A percentile compares a stretch with the other conserved stretches of the same genome.
Conservation (phyloP, 345 rosid species). For the Lepidium sativum region DNA sequence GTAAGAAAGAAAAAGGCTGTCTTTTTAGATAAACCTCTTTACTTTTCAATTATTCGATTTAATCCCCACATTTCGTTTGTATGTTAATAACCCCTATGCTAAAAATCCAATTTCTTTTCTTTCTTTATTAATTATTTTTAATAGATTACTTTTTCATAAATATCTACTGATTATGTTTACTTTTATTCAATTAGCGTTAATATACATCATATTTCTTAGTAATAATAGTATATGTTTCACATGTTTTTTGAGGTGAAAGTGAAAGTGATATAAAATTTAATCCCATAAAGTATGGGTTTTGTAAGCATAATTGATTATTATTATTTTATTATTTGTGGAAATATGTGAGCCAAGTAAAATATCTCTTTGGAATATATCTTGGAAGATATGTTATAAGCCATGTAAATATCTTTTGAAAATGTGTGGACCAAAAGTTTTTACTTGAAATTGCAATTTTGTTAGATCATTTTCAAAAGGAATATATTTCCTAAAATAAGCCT, state of each 20-base stretch:
- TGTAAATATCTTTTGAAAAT: slow-evolving; percentile 1
- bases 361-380: slow-evolving; percentile 7
- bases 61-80: not conserved
- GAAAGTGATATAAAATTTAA: no score
- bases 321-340: not conserved
- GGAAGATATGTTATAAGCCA: slow-evolving; percentile 8
- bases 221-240: not conserved
- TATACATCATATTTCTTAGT: not conserved
- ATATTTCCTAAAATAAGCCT: slow-evolving; percentile 1
- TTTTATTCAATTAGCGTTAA: not conserved
- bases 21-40: not conserved
- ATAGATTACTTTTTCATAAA: no score
- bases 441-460: not conserved
- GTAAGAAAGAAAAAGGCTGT: not conserved
- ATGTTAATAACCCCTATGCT: not conserved
- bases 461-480: not conserved
- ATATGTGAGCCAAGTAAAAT: slow-evolving; percentile 23
- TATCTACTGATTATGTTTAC: not conserved
- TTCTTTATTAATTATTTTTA: no score
- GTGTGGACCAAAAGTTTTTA: slow-evolving; percentile 12
- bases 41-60: not conserved
- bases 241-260: not conserved
- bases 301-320: not conserved
- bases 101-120: not conserved
- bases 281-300: no score